Conservation (phyloP, 73 alveolate species). For the Tetrahymena thermophila region DNA sequence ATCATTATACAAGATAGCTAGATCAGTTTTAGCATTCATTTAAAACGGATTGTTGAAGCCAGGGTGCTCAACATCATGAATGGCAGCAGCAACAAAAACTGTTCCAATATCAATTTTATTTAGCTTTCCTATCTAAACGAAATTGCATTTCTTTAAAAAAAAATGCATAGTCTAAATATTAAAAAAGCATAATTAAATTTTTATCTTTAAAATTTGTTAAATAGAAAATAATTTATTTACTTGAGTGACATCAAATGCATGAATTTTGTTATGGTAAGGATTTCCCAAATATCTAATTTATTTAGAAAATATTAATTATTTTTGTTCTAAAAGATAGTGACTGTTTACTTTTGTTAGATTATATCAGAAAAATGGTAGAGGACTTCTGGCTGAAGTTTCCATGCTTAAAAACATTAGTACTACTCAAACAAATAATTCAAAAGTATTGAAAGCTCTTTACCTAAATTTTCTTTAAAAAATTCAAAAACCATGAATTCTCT, state of each 20-base stretch:
- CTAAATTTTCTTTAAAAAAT: constrained; percentile 3
- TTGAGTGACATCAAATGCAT: constrained; percentile 66
- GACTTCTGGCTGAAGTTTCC: neutral
- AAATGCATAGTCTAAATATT: constrained; percentile 49
- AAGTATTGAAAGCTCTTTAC: neutral
- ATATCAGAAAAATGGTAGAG: neutral
- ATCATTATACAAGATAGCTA: constrained; percentile 57
- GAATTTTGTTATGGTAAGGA: constrained; percentile 56
- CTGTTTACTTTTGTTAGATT: neutral
- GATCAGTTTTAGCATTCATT: constrained; percentile 25
- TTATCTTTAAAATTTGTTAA: no score
- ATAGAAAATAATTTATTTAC: neutral
- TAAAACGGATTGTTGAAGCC: constrained; percentile 57
- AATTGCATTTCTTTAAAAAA: constrained; percentile 58
- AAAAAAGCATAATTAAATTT: no score
- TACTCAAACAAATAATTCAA: neutral
- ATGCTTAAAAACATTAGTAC: neutral
- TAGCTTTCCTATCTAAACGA: constrained; percentile 49
- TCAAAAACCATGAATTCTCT: constrained; percentile 19
- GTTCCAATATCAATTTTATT: constrained; percentile 46
- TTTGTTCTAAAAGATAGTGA: neutral
- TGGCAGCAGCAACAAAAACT: constrained; percentile 51
- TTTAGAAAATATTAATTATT: neutral
- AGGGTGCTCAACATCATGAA: constrained; percentile 72
- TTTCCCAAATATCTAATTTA: constrained; percentile 20